These are phyloP conservation scores for Noccaea caerulescens DNA, from an alignment of 345 rosid genomes.

Conservation along the genomic window DNA sequence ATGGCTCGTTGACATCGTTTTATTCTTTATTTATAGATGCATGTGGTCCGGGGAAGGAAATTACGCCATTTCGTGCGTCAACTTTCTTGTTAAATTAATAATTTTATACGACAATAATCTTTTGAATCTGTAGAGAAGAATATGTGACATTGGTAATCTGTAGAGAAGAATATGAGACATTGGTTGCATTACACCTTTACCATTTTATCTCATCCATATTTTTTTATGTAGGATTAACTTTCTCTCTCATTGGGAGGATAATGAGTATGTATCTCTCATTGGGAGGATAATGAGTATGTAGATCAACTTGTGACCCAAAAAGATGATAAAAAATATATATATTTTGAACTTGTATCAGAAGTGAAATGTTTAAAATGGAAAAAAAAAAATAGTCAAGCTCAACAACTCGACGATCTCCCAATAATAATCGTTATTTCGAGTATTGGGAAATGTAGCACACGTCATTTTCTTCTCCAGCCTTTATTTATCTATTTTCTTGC, in stretches of 20 bases:
- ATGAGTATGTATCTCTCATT: no score
- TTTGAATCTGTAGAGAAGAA: no score
- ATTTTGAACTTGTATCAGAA: background rate
- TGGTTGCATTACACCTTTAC: no score
- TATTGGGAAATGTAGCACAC: conserved; percentile 21
- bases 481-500: conserved; percentile 5
- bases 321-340: no score
- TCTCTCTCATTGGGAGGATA: no score
- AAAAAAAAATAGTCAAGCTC: conserved; percentile 11
- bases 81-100: background rate
- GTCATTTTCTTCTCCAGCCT: conserved; percentile 39
- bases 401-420: conserved; percentile 22
- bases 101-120: background rate
- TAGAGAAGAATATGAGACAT: no score
- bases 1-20: conserved; percentile 43
- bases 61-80: conserved; percentile 40
- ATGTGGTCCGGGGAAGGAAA: conserved; percentile 28
- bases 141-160: no score
- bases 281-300: no score
- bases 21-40: conserved; percentile 12
- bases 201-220: no score
- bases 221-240: no score
- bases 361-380: conserved; percentile 14
- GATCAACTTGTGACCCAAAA: no score
- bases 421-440: conserved; percentile 19